Percentiles rank a stretch among this genome's conserved stretches.
These are phyloP conservation scores for Cercospora brassicicola DNA, from an alignment of 2,329 filamentous ascomycete genomes.

Conservation along the genomic window DNA sequence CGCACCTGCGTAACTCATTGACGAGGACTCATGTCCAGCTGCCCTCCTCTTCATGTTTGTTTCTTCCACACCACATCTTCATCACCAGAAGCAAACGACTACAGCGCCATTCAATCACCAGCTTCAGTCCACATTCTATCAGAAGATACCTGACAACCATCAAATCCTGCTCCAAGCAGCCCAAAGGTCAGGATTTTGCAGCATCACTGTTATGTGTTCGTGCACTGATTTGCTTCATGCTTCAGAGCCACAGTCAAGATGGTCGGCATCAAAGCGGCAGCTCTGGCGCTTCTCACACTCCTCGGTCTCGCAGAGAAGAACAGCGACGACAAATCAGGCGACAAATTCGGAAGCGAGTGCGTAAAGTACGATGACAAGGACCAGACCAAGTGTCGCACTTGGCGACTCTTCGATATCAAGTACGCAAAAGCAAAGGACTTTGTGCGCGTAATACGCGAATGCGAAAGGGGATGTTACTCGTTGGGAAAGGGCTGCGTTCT, in stretches of 20 bases:
- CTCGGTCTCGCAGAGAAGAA: not conserved
- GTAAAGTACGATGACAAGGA: not conserved
- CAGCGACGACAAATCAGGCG: not conserved
- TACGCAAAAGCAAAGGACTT: no score
- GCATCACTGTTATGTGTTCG: no score
- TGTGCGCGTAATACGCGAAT: not conserved
- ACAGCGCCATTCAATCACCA: not conserved
- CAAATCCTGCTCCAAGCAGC: not conserved
- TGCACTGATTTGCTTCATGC: not conserved
- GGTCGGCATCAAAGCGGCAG: not conserved
- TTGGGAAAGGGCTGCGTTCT: not conserved
- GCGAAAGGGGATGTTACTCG: not conserved
- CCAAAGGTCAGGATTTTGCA: not conserved
- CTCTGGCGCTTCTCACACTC: not conserved
- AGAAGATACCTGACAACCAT: not conserved
- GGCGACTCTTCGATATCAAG: not conserved
- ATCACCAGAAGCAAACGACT: not conserved
- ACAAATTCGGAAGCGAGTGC: not conserved
- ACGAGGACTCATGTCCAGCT: no score
- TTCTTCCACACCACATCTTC: not conserved
- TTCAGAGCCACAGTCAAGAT: not conserved
- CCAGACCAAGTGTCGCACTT: not conserved
- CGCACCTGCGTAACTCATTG: not conserved
- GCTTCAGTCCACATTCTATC: not conserved
- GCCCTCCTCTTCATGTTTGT: no score